Evolutionary conservation across 371 early-diverging fungal genomes (phyloP).

Genomic region (Dinochytrium kinnereticum): DNA sequence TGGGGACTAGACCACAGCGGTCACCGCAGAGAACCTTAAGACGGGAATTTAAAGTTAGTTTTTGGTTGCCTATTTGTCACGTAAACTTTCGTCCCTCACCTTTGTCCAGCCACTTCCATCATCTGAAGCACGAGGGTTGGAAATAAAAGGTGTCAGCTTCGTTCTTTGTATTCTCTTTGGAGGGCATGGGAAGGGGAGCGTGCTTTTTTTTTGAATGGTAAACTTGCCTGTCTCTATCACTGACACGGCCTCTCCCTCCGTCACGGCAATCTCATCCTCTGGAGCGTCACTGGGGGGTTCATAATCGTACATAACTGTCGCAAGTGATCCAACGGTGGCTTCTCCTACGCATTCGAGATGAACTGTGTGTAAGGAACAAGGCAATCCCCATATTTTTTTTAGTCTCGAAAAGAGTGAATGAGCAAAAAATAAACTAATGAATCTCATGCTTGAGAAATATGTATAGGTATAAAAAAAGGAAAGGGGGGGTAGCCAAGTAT

Average conservation of each 20-base stretch:
- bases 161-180: too few relatives aligned
- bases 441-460: too few relatives aligned
- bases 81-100: not conserved
- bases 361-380: not conserved
- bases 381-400: not conserved
- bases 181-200: too few relatives aligned
- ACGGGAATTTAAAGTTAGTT: slow-evolving; percentile 3
- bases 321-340: slow-evolving; percentile 18
- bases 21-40: slow-evolving; percentile 11
- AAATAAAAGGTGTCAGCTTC: not conserved
- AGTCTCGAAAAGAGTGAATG: too few relatives aligned
- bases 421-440: too few relatives aligned
- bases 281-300: slow-evolving; percentile 23
- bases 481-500: too few relatives aligned
- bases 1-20: slow-evolving; percentile 46
- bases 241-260: slow-evolving; percentile 36
- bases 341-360: slow-evolving; percentile 3
- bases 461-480: too few relatives aligned
- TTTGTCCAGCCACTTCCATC: slow-evolving; percentile 53
- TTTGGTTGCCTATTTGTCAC: not conserved
- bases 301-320: slow-evolving; percentile 47
- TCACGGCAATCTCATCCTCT: slow-evolving; percentile 36
- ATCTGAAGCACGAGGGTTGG: slow-evolving; percentile 21
- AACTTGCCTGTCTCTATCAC: slow-evolving; percentile 39
- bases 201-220: too few relatives aligned